Conservation (phyloP, 164 flowering plant species). For the Liquidambar formosana region DNA sequence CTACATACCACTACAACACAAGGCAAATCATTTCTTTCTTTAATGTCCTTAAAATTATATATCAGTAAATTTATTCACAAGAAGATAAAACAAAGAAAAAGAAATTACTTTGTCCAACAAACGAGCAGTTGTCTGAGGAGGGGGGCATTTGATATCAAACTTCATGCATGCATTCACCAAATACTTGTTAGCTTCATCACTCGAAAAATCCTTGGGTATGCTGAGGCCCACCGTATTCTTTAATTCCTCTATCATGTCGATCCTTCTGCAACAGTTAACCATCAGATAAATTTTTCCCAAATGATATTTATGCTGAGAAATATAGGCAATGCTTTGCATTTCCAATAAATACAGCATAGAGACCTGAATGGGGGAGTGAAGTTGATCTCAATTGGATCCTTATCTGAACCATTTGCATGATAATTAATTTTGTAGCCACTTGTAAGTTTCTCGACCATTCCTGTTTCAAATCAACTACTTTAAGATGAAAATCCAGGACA, state of each 20-base stretch:
- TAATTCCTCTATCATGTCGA: slow-evolving; percentile 87
- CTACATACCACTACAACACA: too few species aligned
- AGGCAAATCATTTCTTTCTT: too few species aligned
- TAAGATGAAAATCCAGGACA: slow-evolving; percentile 2
- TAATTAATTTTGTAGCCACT: slow-evolving; percentile 83
- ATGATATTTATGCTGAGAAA: not conserved
- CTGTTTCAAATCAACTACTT: slow-evolving; percentile 41
- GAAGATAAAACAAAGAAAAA: not conserved
- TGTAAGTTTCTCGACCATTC: slow-evolving; percentile 86
- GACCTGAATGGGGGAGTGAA: slow-evolving; percentile 99
- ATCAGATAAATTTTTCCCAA: slow-evolving; percentile 1
- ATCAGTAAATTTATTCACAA: too few species aligned
- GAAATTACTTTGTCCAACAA: slow-evolving; percentile 76
- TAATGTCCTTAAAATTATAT: too few species aligned
- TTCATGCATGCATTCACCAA: slow-evolving; percentile 69
- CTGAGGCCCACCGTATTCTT: slow-evolving; percentile 69
- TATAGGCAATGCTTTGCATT: not conserved
- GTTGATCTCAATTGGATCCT: slow-evolving; percentile 91
- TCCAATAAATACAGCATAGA: not conserved
- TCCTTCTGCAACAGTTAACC: slow-evolving; percentile 54
- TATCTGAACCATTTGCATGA: slow-evolving; percentile 79
- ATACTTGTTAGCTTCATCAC: slow-evolving; percentile 76
- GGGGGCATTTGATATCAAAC: slow-evolving; percentile 82
- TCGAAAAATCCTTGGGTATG: slow-evolving; percentile 82
- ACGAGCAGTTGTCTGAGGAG: slow-evolving; percentile 91